Conservation (phyloP, 257 asterid species). For the Plantago ovata region DNA sequence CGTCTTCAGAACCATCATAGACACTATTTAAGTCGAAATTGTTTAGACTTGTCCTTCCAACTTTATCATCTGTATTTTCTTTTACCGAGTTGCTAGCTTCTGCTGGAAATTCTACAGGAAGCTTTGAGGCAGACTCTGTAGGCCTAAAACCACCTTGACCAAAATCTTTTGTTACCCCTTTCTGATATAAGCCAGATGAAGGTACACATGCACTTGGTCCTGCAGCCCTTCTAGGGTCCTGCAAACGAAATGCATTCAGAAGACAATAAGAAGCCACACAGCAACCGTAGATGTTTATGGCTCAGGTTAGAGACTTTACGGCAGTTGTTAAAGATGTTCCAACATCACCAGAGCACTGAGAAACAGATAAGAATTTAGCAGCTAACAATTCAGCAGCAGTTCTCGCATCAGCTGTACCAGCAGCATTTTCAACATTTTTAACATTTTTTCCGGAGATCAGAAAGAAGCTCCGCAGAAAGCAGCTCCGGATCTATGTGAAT, state of each 20-base stretch:
- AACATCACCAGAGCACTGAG: constrained; percentile 28
- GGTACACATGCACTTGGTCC: constrained; percentile 18
- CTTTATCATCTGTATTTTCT: constrained; percentile 31
- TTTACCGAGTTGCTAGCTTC: constrained; percentile 31
- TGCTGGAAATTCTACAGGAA: constrained; percentile 30
- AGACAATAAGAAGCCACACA: constrained; percentile 6
- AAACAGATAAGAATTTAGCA: constrained; percentile 19
- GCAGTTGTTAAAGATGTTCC: constrained; percentile 25
- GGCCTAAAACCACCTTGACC: constrained; percentile 33
- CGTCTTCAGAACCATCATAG: constrained; percentile 83
- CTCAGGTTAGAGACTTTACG: constrained; percentile 22
- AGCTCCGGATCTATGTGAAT: constrained; percentile 37
- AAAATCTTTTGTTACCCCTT: constrained; percentile 24
- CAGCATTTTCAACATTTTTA: constrained; percentile 31
- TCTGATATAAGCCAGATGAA: constrained; percentile 25
- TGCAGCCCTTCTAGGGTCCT: constrained; percentile 24
- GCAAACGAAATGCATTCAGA: constrained; percentile 23
- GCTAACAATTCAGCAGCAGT: constrained; percentile 20
- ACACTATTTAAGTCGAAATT: constrained; percentile 72
- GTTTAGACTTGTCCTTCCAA: constrained; percentile 40
- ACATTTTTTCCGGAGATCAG: too few relatives aligned
- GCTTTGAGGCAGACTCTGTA: constrained; percentile 31
- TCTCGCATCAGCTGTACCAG: constrained; percentile 24
- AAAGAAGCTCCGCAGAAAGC: too few relatives aligned
- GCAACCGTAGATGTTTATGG: constrained; percentile 3